Evolutionary conservation across 139 green algal genomes (phyloP), one percentile per base, ranked within the genome.

Genomic region (Picochlorum costavermella): DNA sequence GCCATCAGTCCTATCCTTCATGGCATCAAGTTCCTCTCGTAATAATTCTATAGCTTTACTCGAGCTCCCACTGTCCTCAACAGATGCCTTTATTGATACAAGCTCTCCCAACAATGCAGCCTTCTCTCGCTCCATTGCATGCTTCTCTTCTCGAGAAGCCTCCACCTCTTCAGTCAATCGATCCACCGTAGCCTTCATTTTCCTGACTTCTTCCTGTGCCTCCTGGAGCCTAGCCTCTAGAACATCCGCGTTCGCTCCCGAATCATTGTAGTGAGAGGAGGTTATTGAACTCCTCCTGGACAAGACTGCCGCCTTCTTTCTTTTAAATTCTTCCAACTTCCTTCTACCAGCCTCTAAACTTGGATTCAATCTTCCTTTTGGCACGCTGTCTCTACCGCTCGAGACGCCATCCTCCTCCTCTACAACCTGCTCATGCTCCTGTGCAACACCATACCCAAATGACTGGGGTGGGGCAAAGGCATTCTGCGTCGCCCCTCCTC

Each of bases 251-350:
- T 50, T 29, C 33, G 14, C 6, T 37, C 29, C 8, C 13, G n/a
- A 53, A 10, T 26, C 9, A 14, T 59, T 65, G 49, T 26, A 29
- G 9, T 37, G 9, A 20, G 60, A 6, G 12, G 23, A n/a, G 29
- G 25, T 20, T 10, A 33, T 23, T 25, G 45, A 56, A 6, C 45
- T 57, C 50, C 68, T 72, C 33, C 31, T 51, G 23, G 58, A 65
- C 20, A 74, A 55, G 1, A 60, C 71, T 45, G 65, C 71, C 31
- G 56, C 28, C 53, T 78, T 78, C 43, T 70, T 70, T 2, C 61
- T 50, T 50, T 78, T 78, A 31, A 74, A 78, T 26, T 78, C 71
- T 61, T 78, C 71, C 23, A 78, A 61, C 61, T 76, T 76, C 3
- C 64, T 58, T 5, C 48, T 33, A n/a, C 70, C 70, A 5, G 70